Evolutionary conservation across 306 rosid genomes (phyloP).

Genomic region (Trichosanthes cucumerina): DNA sequence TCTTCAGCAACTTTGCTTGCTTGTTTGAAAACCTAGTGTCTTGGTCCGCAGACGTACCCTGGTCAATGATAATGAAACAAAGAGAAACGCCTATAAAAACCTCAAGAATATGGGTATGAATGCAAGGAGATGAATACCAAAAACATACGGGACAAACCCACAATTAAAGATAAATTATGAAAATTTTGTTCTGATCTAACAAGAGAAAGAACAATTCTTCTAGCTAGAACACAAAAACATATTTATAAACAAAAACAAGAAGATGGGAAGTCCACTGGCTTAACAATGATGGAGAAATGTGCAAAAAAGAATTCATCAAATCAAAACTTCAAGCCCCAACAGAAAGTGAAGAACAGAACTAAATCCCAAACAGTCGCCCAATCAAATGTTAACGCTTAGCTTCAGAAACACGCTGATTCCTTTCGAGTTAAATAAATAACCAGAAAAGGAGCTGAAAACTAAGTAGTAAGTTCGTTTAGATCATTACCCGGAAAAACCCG

Average conservation of each 20-base stretch:
- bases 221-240: background rate
- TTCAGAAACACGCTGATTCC: background rate
- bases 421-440: conserved; percentile 18
- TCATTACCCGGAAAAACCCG: conserved; percentile 83
- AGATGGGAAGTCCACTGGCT: background rate
- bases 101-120: background rate
- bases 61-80: conserved; percentile 3
- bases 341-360: background rate
- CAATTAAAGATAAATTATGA: background rate
- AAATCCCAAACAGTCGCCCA: background rate
- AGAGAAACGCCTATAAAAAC: background rate
- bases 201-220: background rate
- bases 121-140: background rate
- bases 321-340: background rate
- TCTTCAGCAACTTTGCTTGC: conserved; percentile 87
- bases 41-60: conserved; percentile 98
- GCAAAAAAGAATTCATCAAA: background rate
- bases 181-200: background rate
- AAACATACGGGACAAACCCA: background rate
- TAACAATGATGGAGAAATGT: background rate
- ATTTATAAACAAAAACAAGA: background rate
- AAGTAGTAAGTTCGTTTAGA: background rate
- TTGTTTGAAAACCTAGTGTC: conserved; percentile 97
- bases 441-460: conserved; percentile 8
- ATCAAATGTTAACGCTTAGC: background rate